Conservation (phyloP, 164 flowering plant species). For the Nymphaea colorata region DNA sequence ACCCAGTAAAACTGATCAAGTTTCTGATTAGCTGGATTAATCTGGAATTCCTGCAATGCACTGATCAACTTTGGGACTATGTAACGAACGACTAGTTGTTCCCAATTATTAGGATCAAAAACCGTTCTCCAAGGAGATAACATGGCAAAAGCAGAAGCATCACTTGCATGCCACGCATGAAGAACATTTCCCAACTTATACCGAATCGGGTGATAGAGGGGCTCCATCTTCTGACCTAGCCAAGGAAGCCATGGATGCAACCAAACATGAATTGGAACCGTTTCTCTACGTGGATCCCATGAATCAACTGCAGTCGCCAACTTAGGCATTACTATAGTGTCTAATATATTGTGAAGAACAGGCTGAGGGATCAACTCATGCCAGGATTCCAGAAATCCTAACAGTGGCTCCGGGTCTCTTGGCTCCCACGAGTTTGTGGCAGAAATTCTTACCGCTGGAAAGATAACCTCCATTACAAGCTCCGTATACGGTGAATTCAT, state of each 20-base stretch:
- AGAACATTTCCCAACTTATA: slow-evolving; percentile 66
- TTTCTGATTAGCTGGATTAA: slow-evolving; percentile 72
- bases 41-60: slow-evolving; percentile 61
- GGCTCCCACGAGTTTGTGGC: slow-evolving; percentile 81
- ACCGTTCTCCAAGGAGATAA: slow-evolving; percentile 89
- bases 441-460: slow-evolving; percentile 81
- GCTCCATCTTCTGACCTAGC: slow-evolving; percentile 66
- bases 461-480: slow-evolving; percentile 61
- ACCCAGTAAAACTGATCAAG: slow-evolving; percentile 81
- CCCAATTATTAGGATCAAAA: slow-evolving; percentile 87
- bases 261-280: slow-evolving; percentile 83
- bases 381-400: slow-evolving; percentile 70
- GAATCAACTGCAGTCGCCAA: slow-evolving; percentile 60
- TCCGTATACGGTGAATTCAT: slow-evolving; percentile 48
- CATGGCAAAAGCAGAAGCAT: slow-evolving; percentile 61
- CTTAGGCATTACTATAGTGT: slow-evolving; percentile 64
- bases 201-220: slow-evolving; percentile 54
- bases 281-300: slow-evolving; percentile 85
- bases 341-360: slow-evolving; percentile 48
- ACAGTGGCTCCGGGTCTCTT: slow-evolving; percentile 86
- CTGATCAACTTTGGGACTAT: slow-evolving; percentile 64
- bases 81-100: slow-evolving; percentile 54
- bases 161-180: slow-evolving; percentile 91
- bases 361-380: slow-evolving; percentile 60
- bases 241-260: slow-evolving; percentile 89